phyloP scores from a whole-genome alignment of 2,329 filamentous ascomycete genomes.

The Trichophyton rubrum region DNA sequence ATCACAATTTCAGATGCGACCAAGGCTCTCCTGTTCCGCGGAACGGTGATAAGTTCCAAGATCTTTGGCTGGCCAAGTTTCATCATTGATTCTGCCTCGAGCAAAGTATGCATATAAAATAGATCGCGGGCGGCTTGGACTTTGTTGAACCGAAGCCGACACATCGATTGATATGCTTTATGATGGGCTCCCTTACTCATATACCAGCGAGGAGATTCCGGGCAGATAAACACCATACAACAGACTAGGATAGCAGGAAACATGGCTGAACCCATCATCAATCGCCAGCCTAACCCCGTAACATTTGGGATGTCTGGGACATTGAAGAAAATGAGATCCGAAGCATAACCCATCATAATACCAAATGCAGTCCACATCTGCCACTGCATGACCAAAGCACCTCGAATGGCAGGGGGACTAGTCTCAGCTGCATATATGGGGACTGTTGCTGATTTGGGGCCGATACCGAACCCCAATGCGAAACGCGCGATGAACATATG shows the following conservation, averaged over 20 bases:
- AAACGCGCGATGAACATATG: slow-evolving; percentile 60
- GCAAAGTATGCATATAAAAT: slow-evolving; percentile 40
- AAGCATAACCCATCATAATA: slow-evolving; percentile 46
- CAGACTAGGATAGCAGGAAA: slow-evolving; percentile 48
- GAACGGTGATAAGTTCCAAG: slow-evolving; percentile 47
- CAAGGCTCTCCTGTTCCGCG: slow-evolving; percentile 50
- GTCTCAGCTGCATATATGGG: slow-evolving; percentile 68
- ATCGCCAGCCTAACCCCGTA: slow-evolving; percentile 50
- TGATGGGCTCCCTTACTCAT: slow-evolving; percentile 33
- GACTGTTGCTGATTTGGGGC: slow-evolving; percentile 60
- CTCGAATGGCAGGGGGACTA: slow-evolving; percentile 55
- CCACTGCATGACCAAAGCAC: slow-evolving; percentile 73
- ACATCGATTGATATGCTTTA: slow-evolving; percentile 33
- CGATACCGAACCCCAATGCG: slow-evolving; percentile 65
- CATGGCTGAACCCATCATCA: slow-evolving; percentile 58
- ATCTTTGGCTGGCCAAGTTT: slow-evolving; percentile 39
- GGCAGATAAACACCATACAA: slow-evolving; percentile 51
- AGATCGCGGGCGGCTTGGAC: slow-evolving; percentile 35
- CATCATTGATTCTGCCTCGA: slow-evolving; percentile 49
- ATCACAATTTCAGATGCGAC: slow-evolving; percentile 51
- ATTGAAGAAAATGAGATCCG: slow-evolving; percentile 49
- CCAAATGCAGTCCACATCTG: slow-evolving; percentile 46
- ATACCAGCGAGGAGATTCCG: slow-evolving; percentile 40
- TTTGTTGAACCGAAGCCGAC: slow-evolving; percentile 32
- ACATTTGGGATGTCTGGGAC: slow-evolving; percentile 42